Evolutionary conservation across 129 eudicot genomes (phyloP), one percentile per base, ranked within the genome.

Genomic region (Saposhnikovia divaricata): DNA sequence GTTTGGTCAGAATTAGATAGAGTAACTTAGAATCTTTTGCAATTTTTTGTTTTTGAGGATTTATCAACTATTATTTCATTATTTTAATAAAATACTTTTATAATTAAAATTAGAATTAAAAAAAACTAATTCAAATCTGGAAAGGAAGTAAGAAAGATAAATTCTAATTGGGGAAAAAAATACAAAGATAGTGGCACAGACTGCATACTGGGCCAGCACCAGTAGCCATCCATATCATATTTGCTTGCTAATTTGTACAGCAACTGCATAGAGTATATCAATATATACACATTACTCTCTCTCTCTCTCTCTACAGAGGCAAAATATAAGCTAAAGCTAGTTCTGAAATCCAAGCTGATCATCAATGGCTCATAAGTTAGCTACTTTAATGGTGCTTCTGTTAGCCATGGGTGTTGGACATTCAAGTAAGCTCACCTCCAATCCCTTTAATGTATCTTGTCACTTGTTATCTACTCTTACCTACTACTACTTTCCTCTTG

Each of bases 341-440:
- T 23, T 59, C 68, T 61, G 15, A 61, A 61, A 61, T 61, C 34
- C 69, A 61, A 9, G 34, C 37, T 59, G 2, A 4, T 31, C 34
- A 21, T n/a, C 68, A n/a, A 61, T 61, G 69, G 69, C 69, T 61
- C 34, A 61, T 9, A 61, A 61, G 69, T 61, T 25, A 10, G 78
- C 97, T 96, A 3, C 89, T 93, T 84, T 97, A 96, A 28, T 38
- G 44, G 42, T 0, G 23, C 74, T 28, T 69, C 4, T 69, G 23
- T 69, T 69, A 15, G 74, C 74, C n/a, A 34, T 28, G 74, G 9
- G 19, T 14, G 43, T 69, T 28, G 43, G 40, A 31, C 44, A 69
- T 28, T 69, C 74, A 14, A 69, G 74, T 69, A 28, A 28, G 44
- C 23, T 31, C 73, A 15, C 43, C 42, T 13, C 39, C 57, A 50